Conservation (phyloP, 2,329 filamentous ascomycete genomes). For the Penicillium sp. region DNA sequence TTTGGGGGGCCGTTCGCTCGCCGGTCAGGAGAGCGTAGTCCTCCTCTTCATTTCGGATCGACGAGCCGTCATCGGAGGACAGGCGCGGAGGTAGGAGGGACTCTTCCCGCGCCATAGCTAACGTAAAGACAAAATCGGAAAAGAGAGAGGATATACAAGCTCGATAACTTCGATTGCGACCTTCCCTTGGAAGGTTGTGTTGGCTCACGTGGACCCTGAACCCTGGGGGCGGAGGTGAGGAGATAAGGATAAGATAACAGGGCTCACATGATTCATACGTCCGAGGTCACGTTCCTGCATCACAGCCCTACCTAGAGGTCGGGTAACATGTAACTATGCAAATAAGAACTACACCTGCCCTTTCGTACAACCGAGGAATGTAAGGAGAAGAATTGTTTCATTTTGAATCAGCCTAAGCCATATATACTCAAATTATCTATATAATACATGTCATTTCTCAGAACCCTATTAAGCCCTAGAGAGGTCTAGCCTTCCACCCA, state of each 20-base stretch:
- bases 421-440: not conserved
- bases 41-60: slow-evolving; percentile 58
- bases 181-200: not conserved
- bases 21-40: slow-evolving; percentile 64
- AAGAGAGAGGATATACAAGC: not conserved
- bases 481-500: slow-evolving; percentile 63
- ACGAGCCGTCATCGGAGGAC: slow-evolving; percentile 56
- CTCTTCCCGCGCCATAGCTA: slow-evolving; percentile 45
- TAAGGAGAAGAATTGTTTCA: not conserved
- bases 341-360: not conserved
- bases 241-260: slow-evolving; percentile 10
- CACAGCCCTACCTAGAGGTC: not conserved
- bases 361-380: slow-evolving; percentile 5
- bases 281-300: slow-evolving; percentile 2
- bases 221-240: slow-evolving; percentile 4
- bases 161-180: not conserved
- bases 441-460: not conserved
- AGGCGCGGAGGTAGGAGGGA: slow-evolving; percentile 56
- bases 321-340: not conserved
- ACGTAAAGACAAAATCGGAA: not conserved
- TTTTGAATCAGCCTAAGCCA: not conserved
- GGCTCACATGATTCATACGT: slow-evolving; percentile 16
- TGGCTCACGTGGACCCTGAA: slow-evolving; percentile 3
- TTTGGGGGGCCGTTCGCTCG: slow-evolving; percentile 40
- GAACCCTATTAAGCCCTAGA: not conserved